Percentiles rank a stretch among this genome's conserved stretches.
Evolutionary conservation across 1,284 basidiomycete genomes (phyloP).

Genomic region (Naganishia cerealis): DNA sequence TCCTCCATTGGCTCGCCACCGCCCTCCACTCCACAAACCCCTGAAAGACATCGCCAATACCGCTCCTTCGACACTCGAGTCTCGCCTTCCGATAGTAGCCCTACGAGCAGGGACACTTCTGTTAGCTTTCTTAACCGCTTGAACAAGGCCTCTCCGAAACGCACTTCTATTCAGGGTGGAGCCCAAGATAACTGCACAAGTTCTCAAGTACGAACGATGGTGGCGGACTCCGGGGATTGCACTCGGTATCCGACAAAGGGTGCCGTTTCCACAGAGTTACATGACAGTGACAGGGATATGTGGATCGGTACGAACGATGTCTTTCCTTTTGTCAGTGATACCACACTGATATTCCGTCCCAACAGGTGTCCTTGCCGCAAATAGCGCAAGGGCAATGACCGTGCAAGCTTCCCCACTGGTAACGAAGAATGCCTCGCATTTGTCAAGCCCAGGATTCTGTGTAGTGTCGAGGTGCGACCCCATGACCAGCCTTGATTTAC

Average conservation of each 20-base stretch:
- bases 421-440: neutral
- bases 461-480: neutral
- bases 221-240: neutral
- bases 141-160: slow-evolving; percentile 1
- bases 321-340: neutral
- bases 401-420: neutral
- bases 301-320: slow-evolving; percentile 17
- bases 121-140: neutral
- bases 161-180: neutral
- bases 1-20: neutral
- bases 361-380: slow-evolving; percentile 14
- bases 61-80: neutral
- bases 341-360: neutral
- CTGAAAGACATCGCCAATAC: neutral
- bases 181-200: neutral
- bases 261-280: neutral
- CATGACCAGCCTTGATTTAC: neutral
- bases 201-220: neutral
- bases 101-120: neutral
- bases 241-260: neutral
- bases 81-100: neutral
- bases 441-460: slow-evolving; percentile 6
- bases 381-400: slow-evolving; percentile 2
- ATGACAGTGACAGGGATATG: neutral
- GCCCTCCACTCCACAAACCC: neutral